Percentiles rank a stretch among this genome's conserved stretches.
Conservation (phyloP, 2,329 filamentous ascomycete species). For the Scedosporium aurantiacum region DNA sequence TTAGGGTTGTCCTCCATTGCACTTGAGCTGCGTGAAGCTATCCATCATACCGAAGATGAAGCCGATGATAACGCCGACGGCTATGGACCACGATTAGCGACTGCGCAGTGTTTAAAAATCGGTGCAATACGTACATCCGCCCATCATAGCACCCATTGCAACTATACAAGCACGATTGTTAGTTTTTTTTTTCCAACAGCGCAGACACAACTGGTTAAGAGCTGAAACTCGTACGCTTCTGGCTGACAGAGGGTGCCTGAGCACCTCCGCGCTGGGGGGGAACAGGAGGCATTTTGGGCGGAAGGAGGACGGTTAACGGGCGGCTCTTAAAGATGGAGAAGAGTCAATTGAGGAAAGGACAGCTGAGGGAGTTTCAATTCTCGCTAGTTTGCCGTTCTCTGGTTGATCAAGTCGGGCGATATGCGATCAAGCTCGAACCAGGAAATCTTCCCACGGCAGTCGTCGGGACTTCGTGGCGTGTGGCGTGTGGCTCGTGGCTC, state of each 20-base stretch:
- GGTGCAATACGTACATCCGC: conserved; percentile 63
- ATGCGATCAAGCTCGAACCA: not conserved
- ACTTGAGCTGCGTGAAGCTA: not conserved
- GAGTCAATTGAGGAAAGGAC: too few relatives aligned
- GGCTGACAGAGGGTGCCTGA: not conserved
- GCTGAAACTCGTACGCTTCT: not conserved
- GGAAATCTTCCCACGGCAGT: not conserved
- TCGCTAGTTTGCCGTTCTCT: too few relatives aligned
- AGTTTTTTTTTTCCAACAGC: not conserved
- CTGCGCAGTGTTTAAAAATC: not conserved
- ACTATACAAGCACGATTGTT: conserved; percentile 38
- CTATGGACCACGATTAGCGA: conserved; percentile 33
- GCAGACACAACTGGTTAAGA: not conserved
- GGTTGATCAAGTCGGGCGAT: not conserved
- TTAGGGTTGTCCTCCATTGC: conserved; percentile 11
- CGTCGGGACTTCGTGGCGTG: not conserved
- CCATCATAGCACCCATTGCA: conserved; percentile 99
- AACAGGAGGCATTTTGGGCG: not conserved
- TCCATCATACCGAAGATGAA: conserved; percentile 75
- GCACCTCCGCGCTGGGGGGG: not conserved
- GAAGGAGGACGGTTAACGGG: not conserved
- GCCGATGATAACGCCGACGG: conserved; percentile 90
- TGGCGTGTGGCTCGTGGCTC: not conserved
- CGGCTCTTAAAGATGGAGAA: too few relatives aligned
- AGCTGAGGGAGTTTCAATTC: too few relatives aligned